Evolutionary conservation across 2,329 filamentous ascomycete genomes (phyloP).

Genomic region (Akanthomyces muscarius): DNA sequence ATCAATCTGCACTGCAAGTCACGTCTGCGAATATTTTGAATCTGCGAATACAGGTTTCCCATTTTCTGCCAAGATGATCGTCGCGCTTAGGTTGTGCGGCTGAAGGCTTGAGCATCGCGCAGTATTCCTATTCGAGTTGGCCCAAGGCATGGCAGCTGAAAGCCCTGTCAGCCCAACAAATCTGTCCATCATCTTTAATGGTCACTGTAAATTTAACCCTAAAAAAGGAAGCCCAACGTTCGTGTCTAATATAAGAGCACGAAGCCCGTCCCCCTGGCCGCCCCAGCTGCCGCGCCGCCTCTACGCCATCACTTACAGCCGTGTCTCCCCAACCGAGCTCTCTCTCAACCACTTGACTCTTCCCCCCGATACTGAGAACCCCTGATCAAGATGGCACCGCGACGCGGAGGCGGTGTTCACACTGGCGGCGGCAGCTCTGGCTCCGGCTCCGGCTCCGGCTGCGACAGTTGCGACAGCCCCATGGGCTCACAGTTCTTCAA

Average conservation of each 20-base stretch:
- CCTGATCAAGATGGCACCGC: background rate
- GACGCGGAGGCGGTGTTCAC: background rate
- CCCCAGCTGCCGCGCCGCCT: background rate
- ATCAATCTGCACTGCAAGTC: too few species aligned
- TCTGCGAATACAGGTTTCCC: too few species aligned
- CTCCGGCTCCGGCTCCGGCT: background rate
- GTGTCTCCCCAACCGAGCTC: too few species aligned
- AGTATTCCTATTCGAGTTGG: background rate
- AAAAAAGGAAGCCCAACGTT: too few species aligned
- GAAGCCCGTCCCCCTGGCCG: background rate
- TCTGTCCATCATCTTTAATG: too few species aligned
- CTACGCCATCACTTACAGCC: background rate
- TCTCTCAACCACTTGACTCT: too few species aligned
- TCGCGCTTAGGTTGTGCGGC: background rate
- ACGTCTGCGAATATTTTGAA: too few species aligned
- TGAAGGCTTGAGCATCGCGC: background rate
- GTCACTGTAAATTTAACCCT: too few species aligned
- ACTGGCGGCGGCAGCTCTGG: background rate
- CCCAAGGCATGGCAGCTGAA: constrained; percentile 6
- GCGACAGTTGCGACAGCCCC: background rate
- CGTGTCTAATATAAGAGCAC: background rate
- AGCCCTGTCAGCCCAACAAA: background rate
- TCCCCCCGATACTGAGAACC: background rate
- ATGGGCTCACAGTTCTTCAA: background rate
- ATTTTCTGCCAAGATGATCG: too few species aligned